These are phyloP conservation scores for Emericellopsis cladophorae DNA, from an alignment of 2,329 filamentous ascomycete genomes.

Conservation along the genomic window DNA sequence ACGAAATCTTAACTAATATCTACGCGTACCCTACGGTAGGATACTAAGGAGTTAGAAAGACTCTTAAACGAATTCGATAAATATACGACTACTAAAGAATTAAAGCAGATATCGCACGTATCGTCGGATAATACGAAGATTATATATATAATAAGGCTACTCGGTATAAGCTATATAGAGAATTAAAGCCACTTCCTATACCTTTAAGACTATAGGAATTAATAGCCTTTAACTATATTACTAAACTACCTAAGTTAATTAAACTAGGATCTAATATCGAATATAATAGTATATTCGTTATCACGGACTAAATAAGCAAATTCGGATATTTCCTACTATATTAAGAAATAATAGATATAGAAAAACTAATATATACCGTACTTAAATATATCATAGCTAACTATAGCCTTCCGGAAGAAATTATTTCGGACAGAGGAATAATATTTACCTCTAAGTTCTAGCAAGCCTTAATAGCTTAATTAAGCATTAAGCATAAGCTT, in stretches of 20 bases:
- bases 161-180: constrained; percentile 4
- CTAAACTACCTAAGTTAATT: constrained; percentile 3
- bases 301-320: constrained; percentile 2
- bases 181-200: constrained; percentile 4
- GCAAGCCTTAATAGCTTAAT: background rate
- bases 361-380: constrained; percentile 1
- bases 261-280: constrained; percentile 2
- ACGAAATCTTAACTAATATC: constrained; percentile 3
- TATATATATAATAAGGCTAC: constrained; percentile 4
- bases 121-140: constrained; percentile 3
- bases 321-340: constrained; percentile 2
- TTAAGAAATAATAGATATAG: background rate
- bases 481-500: constrained; percentile 3
- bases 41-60: constrained; percentile 1
- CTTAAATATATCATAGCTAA: background rate
- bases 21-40: background rate
- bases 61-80: background rate
- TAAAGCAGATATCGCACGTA: constrained; percentile 3
- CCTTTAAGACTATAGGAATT: constrained; percentile 3
- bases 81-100: constrained; percentile 2
- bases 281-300: constrained; percentile 3
- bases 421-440: constrained; percentile 1
- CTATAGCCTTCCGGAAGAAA: constrained; percentile 2
- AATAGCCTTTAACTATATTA: constrained; percentile 3
- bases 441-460: constrained; percentile 3